Evolutionary conservation across 352 stramenopile genomes (phyloP), one percentile per base, ranked within the genome.

Genomic region (Phytophthora capsici): DNA sequence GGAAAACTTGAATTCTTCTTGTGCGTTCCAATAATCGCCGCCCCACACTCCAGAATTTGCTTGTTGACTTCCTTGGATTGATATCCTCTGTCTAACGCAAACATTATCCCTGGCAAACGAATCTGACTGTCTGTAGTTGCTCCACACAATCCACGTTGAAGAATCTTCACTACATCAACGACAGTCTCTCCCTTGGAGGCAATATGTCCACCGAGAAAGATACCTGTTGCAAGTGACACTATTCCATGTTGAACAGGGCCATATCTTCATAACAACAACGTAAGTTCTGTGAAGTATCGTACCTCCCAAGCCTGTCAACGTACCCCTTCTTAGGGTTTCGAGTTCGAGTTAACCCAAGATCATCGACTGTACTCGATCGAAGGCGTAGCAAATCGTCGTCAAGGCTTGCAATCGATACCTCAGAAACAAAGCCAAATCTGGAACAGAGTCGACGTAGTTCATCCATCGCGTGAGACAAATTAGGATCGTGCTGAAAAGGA

Each of bases 61-160:
- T 20, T 44, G 14, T 55, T 63, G 22, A 49, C 44, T 16, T 26
- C 44, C 12, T 49, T 32, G 6, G 55, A 63, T 8, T 63, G 55
- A 49, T 63, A 63, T 2, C 55, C 55, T 55, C 43, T 49, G 20
- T 63, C 54, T n/a, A 63, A 37, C 19, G 55, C 55, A 22, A 55
- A 53, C 10, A 63, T 17, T 8, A 63, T 26, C 17, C 45, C 55
- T 10, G 32, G 17, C 17, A 63, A 19, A 12, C 17, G 32, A 25
- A 63, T 55, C 16, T 61, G 53, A 3, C 26, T 61, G 19, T 61
- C 53, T 14, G 53, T 47, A 8, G 20, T 5, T 26, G 38, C 53
- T 46, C 53, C 53, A 51, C 53, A 61, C 0, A 47, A 30, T 3
- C 41, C 51, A 10, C 53, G 28, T 16, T 19, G 4, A n/a, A 52